Evolutionary conservation across 257 asterid genomes (phyloP).

Genomic region (Capsicum pubescens): DNA sequence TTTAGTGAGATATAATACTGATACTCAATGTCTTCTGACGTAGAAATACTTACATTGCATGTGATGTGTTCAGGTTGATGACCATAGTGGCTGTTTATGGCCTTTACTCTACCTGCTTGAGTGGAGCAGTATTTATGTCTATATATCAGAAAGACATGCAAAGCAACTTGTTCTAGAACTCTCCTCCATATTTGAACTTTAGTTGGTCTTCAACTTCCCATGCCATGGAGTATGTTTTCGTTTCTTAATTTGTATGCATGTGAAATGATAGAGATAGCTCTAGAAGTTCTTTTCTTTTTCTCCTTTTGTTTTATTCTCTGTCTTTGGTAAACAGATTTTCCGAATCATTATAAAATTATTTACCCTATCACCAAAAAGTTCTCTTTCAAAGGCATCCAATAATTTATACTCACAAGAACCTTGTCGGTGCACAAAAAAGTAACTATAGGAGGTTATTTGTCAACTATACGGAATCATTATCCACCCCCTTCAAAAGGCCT

Average conservation of each 20-base stretch:
- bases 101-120: background rate
- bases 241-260: conserved; percentile 11
- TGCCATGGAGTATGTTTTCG: background rate
- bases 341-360: background rate
- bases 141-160: conserved; percentile 11
- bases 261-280: conserved; percentile 13
- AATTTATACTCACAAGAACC: background rate
- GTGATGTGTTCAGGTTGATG: background rate
- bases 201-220: background rate
- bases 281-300: conserved; percentile 4
- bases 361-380: background rate
- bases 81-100: conserved; percentile 15
- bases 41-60: background rate
- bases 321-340: background rate
- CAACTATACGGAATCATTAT: conserved; percentile 7
- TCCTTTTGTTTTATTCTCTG: background rate
- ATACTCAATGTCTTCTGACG: background rate
- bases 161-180: background rate
- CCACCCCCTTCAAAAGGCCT: conserved; percentile 12
- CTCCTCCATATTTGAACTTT: conserved; percentile 25
- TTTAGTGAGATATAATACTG: conserved; percentile 14
- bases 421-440: background rate
- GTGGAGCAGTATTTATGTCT: background rate
- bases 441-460: background rate
- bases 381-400: background rate